phyloP scores from a whole-genome alignment of 306 rosid species.

The Quercus alba region DNA sequence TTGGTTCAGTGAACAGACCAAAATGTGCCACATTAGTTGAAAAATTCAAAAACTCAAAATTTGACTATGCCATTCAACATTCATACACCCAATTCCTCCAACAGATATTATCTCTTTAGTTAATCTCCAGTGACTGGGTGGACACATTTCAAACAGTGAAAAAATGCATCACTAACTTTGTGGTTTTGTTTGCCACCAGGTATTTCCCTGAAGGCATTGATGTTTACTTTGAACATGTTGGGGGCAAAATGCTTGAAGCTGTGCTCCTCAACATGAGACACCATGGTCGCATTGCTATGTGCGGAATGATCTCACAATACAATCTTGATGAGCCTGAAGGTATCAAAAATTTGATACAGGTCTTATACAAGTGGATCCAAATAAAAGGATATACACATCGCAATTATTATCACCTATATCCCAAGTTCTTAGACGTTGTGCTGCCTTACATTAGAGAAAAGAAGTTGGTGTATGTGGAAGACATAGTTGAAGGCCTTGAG shows the following conservation, averaged over 20 bases:
- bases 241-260: constrained; percentile 19
- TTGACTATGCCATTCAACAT: no score
- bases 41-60: no score
- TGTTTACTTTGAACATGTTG: constrained; percentile 18
- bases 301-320: constrained; percentile 21
- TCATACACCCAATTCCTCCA: no score
- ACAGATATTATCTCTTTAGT: no score
- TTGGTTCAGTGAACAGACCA: no score
- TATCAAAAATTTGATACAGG: background rate
- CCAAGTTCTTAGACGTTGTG: constrained; percentile 53
- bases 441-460: constrained; percentile 58
- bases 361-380: background rate
- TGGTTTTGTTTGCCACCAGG: background rate
- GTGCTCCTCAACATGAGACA: constrained; percentile 16
- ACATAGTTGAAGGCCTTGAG: constrained; percentile 43
- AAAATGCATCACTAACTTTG: background rate
- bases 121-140: no score
- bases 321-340: constrained; percentile 5
- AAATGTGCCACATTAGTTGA: no score
- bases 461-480: constrained; percentile 36
- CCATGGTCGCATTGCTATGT: constrained; percentile 10
- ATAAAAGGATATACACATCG: background rate
- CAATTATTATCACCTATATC: constrained; percentile 31
- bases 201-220: constrained; percentile 16
- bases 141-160: no score